A percentile compares a stretch with the other conserved stretches of the same genome.
These are phyloP conservation scores for Phytophthora idaei DNA, from an alignment of 352 stramenopile species.

Conservation along the genomic window DNA sequence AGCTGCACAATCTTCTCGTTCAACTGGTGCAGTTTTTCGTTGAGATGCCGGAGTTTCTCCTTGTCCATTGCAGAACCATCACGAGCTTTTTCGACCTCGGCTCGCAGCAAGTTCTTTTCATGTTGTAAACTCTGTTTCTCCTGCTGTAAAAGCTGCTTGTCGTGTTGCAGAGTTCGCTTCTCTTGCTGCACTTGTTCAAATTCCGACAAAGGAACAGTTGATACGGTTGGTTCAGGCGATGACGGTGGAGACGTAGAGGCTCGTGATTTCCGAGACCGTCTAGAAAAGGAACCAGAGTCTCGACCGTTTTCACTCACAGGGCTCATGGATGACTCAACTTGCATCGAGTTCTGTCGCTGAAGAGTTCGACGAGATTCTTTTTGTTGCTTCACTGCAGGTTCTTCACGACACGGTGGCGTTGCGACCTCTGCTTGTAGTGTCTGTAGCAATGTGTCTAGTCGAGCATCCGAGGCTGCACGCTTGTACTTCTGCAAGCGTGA, in stretches of 20 bases:
- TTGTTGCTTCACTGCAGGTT: slow-evolving; percentile 14
- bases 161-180: slow-evolving; percentile 32
- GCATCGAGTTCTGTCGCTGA: slow-evolving; percentile 18
- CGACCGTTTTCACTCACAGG: slow-evolving; percentile 13
- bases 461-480: slow-evolving; percentile 31
- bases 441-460: slow-evolving; percentile 36
- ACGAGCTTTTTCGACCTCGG: slow-evolving; percentile 27
- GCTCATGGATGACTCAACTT: slow-evolving; percentile 7
- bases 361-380: slow-evolving; percentile 22
- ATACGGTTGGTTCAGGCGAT: neutral
- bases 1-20: slow-evolving; percentile 38
- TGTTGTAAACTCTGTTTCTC: slow-evolving; percentile 49
- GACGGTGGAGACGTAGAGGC: slow-evolving; percentile 6
- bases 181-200: slow-evolving; percentile 53
- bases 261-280: slow-evolving; percentile 19
- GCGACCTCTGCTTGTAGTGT: slow-evolving; percentile 35
- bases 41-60: slow-evolving; percentile 40
- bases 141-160: slow-evolving; percentile 38
- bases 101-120: slow-evolving; percentile 32
- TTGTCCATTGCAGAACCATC: slow-evolving; percentile 29
- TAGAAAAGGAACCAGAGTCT: slow-evolving; percentile 11
- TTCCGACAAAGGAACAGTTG: slow-evolving; percentile 28
- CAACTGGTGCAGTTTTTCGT: slow-evolving; percentile 44
- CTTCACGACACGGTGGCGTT: slow-evolving; percentile 8
- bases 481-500: slow-evolving; percentile 24